phyloP scores from a whole-genome alignment of 306 rosid genomes.

The Arachis stenosperma region DNA sequence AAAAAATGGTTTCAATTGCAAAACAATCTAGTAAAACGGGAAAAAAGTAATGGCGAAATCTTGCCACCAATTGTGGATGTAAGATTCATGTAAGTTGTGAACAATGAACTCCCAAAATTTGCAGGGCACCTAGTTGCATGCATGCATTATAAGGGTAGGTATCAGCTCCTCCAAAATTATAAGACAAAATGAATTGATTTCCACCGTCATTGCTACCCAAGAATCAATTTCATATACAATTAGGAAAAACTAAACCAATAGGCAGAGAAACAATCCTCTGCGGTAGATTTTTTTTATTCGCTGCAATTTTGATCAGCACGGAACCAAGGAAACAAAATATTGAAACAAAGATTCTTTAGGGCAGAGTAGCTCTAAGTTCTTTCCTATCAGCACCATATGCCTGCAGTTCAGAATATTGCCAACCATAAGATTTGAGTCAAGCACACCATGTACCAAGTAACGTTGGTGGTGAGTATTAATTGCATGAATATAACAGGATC shows the following conservation, averaged over 20 bases:
- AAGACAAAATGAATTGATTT: constrained; percentile 35
- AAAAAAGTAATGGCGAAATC: neutral
- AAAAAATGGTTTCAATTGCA: constrained; percentile 10
- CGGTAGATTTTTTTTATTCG: constrained; percentile 44
- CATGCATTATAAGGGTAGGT: constrained; percentile 22
- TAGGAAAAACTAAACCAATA: constrained; percentile 22
- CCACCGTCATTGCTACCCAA: constrained; percentile 42
- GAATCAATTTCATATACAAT: constrained; percentile 61
- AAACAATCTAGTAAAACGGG: neutral
- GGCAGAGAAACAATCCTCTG: constrained; percentile 44
- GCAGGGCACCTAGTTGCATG: constrained; percentile 15
- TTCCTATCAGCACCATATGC: constrained; percentile 75
- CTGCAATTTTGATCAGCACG: constrained; percentile 17
- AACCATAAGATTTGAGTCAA: constrained; percentile 17
- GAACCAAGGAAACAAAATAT: constrained; percentile 9
- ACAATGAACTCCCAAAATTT: constrained; percentile 27
- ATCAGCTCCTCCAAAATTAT: constrained; percentile 41
- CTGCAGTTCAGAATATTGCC: constrained; percentile 47
- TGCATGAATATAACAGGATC: constrained; percentile 13
- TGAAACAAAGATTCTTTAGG: constrained; percentile 37
- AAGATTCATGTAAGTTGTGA: neutral
- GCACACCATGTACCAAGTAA: constrained; percentile 9
- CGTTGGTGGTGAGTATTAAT: neutral
- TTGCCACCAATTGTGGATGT: constrained; percentile 6
- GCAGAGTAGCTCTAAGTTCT: constrained; percentile 65